Percentiles rank a stretch among this genome's conserved stretches.
phyloP scores from a whole-genome alignment of 352 stramenopile species.

The Pythium sp. region DNA sequence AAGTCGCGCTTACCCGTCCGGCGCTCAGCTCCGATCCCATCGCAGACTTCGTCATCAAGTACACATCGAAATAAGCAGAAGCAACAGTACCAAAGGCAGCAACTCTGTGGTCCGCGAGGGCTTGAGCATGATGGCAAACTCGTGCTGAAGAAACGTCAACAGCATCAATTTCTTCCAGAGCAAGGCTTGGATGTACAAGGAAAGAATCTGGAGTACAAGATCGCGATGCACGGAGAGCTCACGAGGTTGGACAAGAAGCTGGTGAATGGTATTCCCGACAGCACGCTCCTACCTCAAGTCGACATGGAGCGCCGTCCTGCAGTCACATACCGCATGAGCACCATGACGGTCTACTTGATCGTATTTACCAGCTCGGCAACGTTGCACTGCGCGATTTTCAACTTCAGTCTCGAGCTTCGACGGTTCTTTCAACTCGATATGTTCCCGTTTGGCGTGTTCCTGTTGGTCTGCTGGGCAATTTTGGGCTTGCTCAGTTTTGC shows the following conservation, averaged over 20 bases:
- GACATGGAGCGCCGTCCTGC: not conserved
- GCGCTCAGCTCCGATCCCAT: not conserved
- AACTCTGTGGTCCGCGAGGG: slow-evolving; percentile 9
- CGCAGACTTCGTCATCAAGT: not conserved
- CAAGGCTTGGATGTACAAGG: not conserved
- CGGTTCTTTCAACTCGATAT: slow-evolving; percentile 43
- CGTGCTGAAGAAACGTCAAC: slow-evolving; percentile 10
- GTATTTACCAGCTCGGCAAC: slow-evolving; percentile 55
- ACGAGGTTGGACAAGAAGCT: slow-evolving; percentile 11
- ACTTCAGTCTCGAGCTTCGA: slow-evolving; percentile 50
- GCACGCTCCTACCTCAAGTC: slow-evolving; percentile 8
- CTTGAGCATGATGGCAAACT: slow-evolving; percentile 5
- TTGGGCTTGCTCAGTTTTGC: slow-evolving; percentile 51
- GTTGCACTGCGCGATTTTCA: slow-evolving; percentile 65
- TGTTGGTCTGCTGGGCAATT: slow-evolving; percentile 57
- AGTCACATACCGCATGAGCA: slow-evolving; percentile 27
- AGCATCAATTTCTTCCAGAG: slow-evolving; percentile 19
- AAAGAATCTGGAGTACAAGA: slow-evolving; percentile 22
- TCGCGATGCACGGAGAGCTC: slow-evolving; percentile 19
- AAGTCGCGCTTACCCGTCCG: slow-evolving; percentile 13
- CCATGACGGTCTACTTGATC: slow-evolving; percentile 36
- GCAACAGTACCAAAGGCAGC: slow-evolving; percentile 2
- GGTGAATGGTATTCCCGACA: not conserved
- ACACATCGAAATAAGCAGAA: not conserved
- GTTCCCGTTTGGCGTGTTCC: slow-evolving; percentile 48